These are phyloP conservation scores for Epichloe sylvatica DNA, from an alignment of 2,329 filamentous ascomycete species.

Conservation along the genomic window DNA sequence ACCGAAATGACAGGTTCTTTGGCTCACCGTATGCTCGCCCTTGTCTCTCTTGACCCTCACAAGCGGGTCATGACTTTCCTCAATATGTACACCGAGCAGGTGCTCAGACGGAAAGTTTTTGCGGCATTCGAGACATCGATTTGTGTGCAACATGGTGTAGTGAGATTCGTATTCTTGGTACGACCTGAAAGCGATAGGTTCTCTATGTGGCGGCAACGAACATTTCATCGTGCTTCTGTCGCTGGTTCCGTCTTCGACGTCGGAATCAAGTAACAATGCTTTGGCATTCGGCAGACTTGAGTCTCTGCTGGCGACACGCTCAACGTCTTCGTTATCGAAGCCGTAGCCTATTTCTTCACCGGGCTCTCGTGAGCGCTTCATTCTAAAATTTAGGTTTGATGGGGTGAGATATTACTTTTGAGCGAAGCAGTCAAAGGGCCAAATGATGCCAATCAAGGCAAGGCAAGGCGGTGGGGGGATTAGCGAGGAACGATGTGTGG, in stretches of 20 bases:
- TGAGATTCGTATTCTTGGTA: conserved; percentile 79
- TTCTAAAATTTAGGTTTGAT: conserved; percentile 17
- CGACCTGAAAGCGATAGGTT: conserved; percentile 54
- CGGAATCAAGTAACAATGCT: conserved; percentile 44
- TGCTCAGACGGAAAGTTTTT: conserved; percentile 87
- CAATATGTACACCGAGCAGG: conserved; percentile 70
- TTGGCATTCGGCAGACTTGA: conserved; percentile 30
- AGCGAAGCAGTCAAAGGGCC: background rate
- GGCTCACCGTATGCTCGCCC: conserved; percentile 71
- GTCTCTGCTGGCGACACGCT: conserved; percentile 7
- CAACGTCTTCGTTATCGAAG: conserved; percentile 7
- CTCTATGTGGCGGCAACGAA: conserved; percentile 64
- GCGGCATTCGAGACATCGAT: conserved; percentile 71
- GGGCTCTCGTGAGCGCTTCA: conserved; percentile 51
- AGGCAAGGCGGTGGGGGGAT: conserved; percentile 1
- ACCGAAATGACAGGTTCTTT: background rate
- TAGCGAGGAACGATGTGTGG: background rate
- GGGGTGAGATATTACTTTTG: conserved; percentile 7
- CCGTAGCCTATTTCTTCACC: conserved; percentile 31
- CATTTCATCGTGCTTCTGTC: conserved; percentile 53
- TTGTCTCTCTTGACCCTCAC: conserved; percentile 55
- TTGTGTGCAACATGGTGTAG: conserved; percentile 66
- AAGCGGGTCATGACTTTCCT: conserved; percentile 82
- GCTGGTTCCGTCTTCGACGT: conserved; percentile 19
- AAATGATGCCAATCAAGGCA: background rate